phyloP scores from a whole-genome alignment of 176 grass and related monocot genomes.

The Zizania latifolia region DNA sequence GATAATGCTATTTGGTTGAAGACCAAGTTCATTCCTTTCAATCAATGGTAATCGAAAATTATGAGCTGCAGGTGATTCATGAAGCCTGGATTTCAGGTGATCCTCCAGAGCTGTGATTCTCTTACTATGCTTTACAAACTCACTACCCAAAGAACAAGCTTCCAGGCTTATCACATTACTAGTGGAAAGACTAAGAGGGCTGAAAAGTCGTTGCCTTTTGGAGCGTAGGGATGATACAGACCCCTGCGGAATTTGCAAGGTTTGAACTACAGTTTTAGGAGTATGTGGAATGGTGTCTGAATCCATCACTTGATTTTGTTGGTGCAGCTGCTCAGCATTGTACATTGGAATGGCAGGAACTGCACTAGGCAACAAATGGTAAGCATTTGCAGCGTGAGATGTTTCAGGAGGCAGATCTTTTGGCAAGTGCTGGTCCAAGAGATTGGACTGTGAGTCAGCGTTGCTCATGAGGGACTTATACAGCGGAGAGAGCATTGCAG shows the following conservation, averaged over 20 bases:
- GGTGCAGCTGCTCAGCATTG: conserved; percentile 24
- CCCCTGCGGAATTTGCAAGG: conserved; percentile 25
- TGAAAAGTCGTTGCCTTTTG: conserved; percentile 43
- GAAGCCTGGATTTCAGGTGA: conserved; percentile 24
- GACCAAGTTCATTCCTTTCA: conserved; percentile 31
- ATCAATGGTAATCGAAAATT: neutral
- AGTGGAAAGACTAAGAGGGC: conserved; percentile 15
- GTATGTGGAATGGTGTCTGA: conserved; percentile 32
- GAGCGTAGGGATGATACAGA: conserved; percentile 53
- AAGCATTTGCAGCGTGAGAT: conserved; percentile 20
- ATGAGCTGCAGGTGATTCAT: conserved; percentile 30
- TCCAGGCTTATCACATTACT: conserved; percentile 20
- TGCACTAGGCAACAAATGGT: neutral
- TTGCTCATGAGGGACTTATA: conserved; percentile 19
- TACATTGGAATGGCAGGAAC: neutral
- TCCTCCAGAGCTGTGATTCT: conserved; percentile 52
- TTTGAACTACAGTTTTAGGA: conserved; percentile 31
- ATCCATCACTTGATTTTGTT: conserved; percentile 28
- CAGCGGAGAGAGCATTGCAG: conserved; percentile 11
- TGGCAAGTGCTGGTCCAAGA: neutral
- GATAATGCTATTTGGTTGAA: conserved; percentile 9
- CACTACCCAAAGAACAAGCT: conserved; percentile 29
- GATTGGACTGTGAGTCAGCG: conserved; percentile 10
- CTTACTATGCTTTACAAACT: conserved; percentile 45
- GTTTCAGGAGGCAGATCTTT: conserved; percentile 33